Percentiles rank a stretch among this genome's conserved stretches.
Conservation (phyloP, 176 grass and related monocot species). For the Juncus effusus region DNA sequence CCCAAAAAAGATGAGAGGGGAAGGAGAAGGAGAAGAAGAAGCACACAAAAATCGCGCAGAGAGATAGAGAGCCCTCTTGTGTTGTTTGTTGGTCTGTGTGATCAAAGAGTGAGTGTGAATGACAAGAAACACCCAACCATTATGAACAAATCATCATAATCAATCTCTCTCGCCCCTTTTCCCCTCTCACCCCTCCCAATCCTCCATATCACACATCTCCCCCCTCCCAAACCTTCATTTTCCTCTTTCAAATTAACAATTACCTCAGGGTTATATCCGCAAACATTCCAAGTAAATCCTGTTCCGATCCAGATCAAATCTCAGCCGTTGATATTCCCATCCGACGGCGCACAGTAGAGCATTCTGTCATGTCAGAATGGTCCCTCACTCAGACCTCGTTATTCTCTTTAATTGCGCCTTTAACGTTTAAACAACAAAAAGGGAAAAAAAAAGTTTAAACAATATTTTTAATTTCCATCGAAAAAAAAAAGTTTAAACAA, state of each 20-base stretch:
- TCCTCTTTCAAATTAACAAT: too few relatives aligned
- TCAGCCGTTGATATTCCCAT: neutral
- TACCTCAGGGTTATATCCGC: too few relatives aligned
- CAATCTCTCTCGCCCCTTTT: slow-evolving; percentile 7
- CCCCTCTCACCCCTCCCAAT: neutral
- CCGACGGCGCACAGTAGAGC: neutral
- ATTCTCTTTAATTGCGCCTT: slow-evolving; percentile 29
- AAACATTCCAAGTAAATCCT: neutral
- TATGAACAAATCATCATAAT: slow-evolving; percentile 16
- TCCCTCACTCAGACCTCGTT: slow-evolving; percentile 20
- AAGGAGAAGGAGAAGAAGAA: slow-evolving; percentile 12
- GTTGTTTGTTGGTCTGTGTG: slow-evolving; percentile 7
- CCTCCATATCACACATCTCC: too few relatives aligned
- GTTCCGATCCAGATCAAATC: neutral
- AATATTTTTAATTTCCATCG: too few relatives aligned
- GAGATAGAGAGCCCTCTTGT: neutral
- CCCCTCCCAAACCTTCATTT: too few relatives aligned
- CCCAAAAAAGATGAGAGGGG: neutral
- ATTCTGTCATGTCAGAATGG: slow-evolving; percentile 10
- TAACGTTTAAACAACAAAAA: neutral
- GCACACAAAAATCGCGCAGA: slow-evolving; percentile 11
- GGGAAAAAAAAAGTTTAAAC: too few relatives aligned
- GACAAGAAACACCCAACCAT: slow-evolving; percentile 13
- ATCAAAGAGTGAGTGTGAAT: slow-evolving; percentile 26
- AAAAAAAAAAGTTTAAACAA: too few relatives aligned